Base-by-base conservation (phyloP, 2,329 filamentous ascomycete species). In the Cercospora citrullina region DNA sequence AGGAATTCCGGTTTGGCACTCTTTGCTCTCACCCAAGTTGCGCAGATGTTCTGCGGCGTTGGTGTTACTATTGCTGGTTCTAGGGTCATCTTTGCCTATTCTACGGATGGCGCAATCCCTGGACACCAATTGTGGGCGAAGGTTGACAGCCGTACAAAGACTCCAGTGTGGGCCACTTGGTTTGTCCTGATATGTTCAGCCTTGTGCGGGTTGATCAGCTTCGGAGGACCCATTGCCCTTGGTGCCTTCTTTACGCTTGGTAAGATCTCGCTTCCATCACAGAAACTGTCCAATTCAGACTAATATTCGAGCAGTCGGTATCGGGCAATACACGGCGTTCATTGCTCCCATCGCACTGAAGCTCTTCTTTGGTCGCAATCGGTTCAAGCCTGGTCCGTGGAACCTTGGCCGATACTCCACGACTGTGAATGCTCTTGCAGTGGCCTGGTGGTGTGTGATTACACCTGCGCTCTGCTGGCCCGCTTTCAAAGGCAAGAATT, bases 241-340 rank as follows among this genome's bases (percentile, higher is more conserved):
- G 74, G 74, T 16, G 76, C 76, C 7, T 72, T 78, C 2, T 78
- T 78, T 71, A 75, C 71, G 26, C 73, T 78, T 58, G 75, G 76
- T 60, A 69, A 60, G 48, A 26, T 4, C 4, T 51, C 4, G 12
- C 1, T 7, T 51, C 2, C 39, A 4, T 18, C 0, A 45, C 5
- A 45, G 5, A n/a, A 1, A 6, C 12, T 8, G 26, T 21, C 4
- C 9, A 23, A 10, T 16, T 42, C 9, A 14, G 4, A 45, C 63
- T 68, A 36, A 68, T 16, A 10, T n/a, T n/a, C n/a, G n/a, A 5
- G 30, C 28, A 69, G 68, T 58, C 8, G 70, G 66, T 6, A 70
- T 70, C 16, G 70, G 65, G 2, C 68, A 70, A 18, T 72, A 70
- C 39, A 69, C 65, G 1, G 64, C 76, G 5, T 77, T 78, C 68